These are phyloP conservation scores for Entonaema liquescens DNA, from an alignment of 495 filamentous ascomycete species.

Conservation along the genomic window DNA sequence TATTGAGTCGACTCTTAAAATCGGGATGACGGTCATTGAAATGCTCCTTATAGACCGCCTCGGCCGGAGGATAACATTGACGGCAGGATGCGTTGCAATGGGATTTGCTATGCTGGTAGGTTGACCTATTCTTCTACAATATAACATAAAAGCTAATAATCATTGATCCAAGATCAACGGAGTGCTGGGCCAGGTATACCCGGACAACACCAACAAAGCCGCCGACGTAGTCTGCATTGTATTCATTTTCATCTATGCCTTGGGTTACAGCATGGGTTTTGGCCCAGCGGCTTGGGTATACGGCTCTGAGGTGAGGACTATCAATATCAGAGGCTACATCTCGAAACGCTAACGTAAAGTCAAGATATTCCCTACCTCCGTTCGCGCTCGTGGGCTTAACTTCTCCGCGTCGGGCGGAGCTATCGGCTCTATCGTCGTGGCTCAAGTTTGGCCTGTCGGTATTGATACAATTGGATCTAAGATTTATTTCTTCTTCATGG, in stretches of 20 bases:
- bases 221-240: conserved; percentile 63
- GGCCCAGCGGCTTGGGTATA: conserved; percentile 67
- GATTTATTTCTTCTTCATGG: conserved; percentile 68
- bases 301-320: conserved; percentile 58
- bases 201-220: conserved; percentile 57
- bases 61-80: conserved; percentile 55
- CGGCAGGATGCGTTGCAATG: conserved; percentile 56
- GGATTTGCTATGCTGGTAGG: conserved; percentile 57
- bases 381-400: conserved; percentile 61
- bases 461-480: conserved; percentile 62
- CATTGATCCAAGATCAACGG: conserved; percentile 58
- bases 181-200: conserved; percentile 59
- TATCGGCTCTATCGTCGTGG: conserved; percentile 59
- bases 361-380: conserved; percentile 63
- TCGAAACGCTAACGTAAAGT: neutral
- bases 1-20: conserved; percentile 62
- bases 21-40: conserved; percentile 59
- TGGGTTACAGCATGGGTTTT: conserved; percentile 66
- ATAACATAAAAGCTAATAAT: conserved; percentile 1
- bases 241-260: conserved; percentile 66
- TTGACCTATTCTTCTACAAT: neutral
- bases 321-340: neutral
- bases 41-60: conserved; percentile 60
- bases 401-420: conserved; percentile 59
- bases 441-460: conserved; percentile 63